Evolutionary conservation across 2,329 filamentous ascomycete species (phyloP).

Genomic region (Ascochyta viciae-villosae): DNA sequence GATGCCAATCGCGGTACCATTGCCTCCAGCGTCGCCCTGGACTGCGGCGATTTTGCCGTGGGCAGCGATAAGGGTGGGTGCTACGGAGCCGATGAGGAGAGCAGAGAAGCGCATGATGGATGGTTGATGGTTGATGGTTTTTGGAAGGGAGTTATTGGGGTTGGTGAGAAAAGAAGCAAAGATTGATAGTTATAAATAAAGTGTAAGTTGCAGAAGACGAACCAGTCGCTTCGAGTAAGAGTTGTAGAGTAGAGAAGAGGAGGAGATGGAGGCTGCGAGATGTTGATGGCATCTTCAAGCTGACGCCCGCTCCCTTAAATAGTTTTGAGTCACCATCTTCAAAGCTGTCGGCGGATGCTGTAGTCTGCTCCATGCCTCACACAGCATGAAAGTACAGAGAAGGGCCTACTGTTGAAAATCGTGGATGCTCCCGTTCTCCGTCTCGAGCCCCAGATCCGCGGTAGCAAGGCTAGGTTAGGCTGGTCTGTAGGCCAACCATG

Average conservation of each 20-base stretch:
- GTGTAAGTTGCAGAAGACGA: conserved; percentile 1
- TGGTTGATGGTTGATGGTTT: not conserved
- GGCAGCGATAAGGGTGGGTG: conserved; percentile 16
- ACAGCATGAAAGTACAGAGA: conserved; percentile 1
- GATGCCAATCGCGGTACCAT: conserved; percentile 54
- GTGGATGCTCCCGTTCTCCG: not conserved
- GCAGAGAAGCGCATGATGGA: conserved; percentile 10
- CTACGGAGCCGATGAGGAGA: conserved; percentile 9
- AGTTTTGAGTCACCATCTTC: not conserved
- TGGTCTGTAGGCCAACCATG: conserved; percentile 4
- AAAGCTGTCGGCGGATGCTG: not conserved
- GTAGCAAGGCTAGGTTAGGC: conserved; percentile 9
- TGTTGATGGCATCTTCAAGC: not conserved
- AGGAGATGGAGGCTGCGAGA: not conserved
- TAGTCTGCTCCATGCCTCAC: not conserved
- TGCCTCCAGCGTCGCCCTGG: conserved; percentile 50
- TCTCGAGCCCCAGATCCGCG: conserved; percentile 13
- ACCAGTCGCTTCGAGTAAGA: conserved; percentile 10
- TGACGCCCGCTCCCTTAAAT: not conserved
- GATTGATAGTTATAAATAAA: not conserved
- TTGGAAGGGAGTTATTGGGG: not conserved
- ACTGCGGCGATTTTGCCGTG: conserved; percentile 23
- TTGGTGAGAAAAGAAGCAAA: too few species aligned
- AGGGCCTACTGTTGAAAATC: not conserved
- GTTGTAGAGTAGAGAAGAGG: not conserved